These are phyloP conservation scores for Keithomyces neogunnii DNA, from an alignment of 2,329 filamentous ascomycete genomes.

Conservation along the genomic window DNA sequence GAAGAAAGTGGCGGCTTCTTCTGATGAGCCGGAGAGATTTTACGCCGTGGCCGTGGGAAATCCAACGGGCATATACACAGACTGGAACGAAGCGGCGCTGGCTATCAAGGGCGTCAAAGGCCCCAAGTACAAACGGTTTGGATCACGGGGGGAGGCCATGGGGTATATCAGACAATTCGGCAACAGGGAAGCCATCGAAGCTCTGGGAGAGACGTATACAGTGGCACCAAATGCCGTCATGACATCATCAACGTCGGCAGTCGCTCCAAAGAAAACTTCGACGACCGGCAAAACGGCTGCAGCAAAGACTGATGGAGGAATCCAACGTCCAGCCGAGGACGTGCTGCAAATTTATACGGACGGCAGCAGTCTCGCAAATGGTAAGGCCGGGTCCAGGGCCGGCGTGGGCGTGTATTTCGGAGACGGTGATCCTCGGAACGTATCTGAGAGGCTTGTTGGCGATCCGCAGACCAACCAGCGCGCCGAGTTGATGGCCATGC, in stretches of 20 bases:
- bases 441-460: slow-evolving; percentile 70
- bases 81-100: slow-evolving; percentile 61
- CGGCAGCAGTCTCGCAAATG: slow-evolving; percentile 53
- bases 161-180: slow-evolving; percentile 56
- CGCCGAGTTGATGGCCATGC: slow-evolving; percentile 84
- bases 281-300: background rate
- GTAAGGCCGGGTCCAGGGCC: slow-evolving; percentile 42
- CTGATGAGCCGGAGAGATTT: slow-evolving; percentile 38
- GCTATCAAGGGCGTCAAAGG: slow-evolving; percentile 68
- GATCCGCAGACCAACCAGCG: slow-evolving; percentile 85
- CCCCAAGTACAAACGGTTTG: slow-evolving; percentile 62
- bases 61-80: slow-evolving; percentile 49
- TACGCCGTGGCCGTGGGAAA: slow-evolving; percentile 55
- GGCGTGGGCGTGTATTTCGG: slow-evolving; percentile 60
- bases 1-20: slow-evolving; percentile 30
- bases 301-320: background rate
- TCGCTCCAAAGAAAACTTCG: slow-evolving; percentile 18
- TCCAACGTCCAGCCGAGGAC: slow-evolving; percentile 9
- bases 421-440: slow-evolving; percentile 45
- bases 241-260: slow-evolving; percentile 10
- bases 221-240: slow-evolving; percentile 9
- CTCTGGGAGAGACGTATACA: slow-evolving; percentile 22
- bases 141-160: slow-evolving; percentile 63
- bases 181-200: slow-evolving; percentile 33
- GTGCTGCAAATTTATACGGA: slow-evolving; percentile 49